Conservation (phyloP, 768 basidiomycete species). For the Scleroderma citrinum region DNA sequence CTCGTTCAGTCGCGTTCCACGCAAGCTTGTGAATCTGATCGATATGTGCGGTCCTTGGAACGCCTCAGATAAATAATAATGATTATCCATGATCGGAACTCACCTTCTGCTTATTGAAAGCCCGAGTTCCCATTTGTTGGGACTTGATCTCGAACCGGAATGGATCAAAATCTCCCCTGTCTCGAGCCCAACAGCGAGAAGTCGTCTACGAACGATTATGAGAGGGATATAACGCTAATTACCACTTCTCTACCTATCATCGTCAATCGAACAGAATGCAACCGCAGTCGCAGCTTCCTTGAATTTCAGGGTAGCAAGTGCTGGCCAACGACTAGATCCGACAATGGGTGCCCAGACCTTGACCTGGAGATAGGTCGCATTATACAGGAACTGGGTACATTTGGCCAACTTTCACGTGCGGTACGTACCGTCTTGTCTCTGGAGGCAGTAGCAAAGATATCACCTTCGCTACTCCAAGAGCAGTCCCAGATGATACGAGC, state of each 20-base stretch:
- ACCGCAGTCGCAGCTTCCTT: slow-evolving; percentile 81
- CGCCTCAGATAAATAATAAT: not conserved
- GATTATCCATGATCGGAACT: slow-evolving; percentile 12
- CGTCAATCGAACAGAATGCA: slow-evolving; percentile 44
- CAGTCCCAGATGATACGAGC: slow-evolving; percentile 95
- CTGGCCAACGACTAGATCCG: slow-evolving; percentile 46
- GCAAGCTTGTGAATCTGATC: slow-evolving; percentile 73
- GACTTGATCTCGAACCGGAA: slow-evolving; percentile 27
- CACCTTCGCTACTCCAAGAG: slow-evolving; percentile 72
- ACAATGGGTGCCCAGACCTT: slow-evolving; percentile 65
- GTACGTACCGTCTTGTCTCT: slow-evolving; percentile 83
- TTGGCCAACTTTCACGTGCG: not conserved
- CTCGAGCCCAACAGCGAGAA: slow-evolving; percentile 81
- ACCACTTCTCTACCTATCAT: slow-evolving; percentile 35
- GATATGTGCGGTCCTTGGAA: slow-evolving; percentile 62
- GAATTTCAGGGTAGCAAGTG: slow-evolving; percentile 57
- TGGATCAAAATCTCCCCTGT: slow-evolving; percentile 70
- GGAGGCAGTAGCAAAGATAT: slow-evolving; percentile 87
- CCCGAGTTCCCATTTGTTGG: slow-evolving; percentile 42
- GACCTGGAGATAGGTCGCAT: slow-evolving; percentile 42
- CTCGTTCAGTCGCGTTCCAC: slow-evolving; percentile 56
- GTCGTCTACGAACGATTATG: slow-evolving; percentile 31
- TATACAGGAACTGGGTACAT: not conserved
- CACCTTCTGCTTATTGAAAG: slow-evolving; percentile 49
- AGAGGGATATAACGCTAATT: not conserved